Evolutionary conservation across 2,329 filamentous ascomycete genomes (phyloP), one percentile per base, ranked within the genome.

Genomic region (Fusarium multiceps): DNA sequence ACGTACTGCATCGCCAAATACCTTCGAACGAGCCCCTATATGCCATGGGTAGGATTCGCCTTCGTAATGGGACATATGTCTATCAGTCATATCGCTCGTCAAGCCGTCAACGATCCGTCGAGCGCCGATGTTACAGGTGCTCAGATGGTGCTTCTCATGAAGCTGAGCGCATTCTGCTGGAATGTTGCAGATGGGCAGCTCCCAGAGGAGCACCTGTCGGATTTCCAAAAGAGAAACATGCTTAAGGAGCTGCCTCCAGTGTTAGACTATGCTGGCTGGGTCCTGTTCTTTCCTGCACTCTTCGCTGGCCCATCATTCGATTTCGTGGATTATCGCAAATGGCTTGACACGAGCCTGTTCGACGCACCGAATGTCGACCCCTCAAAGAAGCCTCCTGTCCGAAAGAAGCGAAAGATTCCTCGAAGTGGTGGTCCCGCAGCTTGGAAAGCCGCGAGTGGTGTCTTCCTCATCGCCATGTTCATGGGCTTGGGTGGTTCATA

Each of bases 71-170:
- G 90, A 58, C 95, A 99, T 81, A 93, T 98, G 91, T 95, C 94
- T 47, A 79, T 95, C 75, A 97, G 89, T 78, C 96, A 99, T 79
- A 91, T 99, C 67, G 84, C 88, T 61, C 92, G 97, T 41, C 93
- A 97, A 80, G 87, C 90, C 41, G 82, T 87, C 41, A 85, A 92
- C 72, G 86, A 89, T 66, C 88, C 92, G 0, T 85, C 87, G 41
- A 81, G 83, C 3, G 85, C 97, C 63, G 96, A 99, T 78, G 94
- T 99, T 72, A 98, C 95, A 1, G 94, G 92, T 42, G 94, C 95
- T 2, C 96, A 99, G 80, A 99, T 99, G 96, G 96, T 99, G 34
- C 82, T 98, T 73, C 91, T 98, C 68, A 99, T 99, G 93, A 99
- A 99, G 81, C 88, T 99, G 37, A 93, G 90, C 23, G 92, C 95